Evolutionary conservation across 371 early-diverging fungal species (phyloP), one percentile per base, ranked within the genome.

Genomic region (Mucor indicus): DNA sequence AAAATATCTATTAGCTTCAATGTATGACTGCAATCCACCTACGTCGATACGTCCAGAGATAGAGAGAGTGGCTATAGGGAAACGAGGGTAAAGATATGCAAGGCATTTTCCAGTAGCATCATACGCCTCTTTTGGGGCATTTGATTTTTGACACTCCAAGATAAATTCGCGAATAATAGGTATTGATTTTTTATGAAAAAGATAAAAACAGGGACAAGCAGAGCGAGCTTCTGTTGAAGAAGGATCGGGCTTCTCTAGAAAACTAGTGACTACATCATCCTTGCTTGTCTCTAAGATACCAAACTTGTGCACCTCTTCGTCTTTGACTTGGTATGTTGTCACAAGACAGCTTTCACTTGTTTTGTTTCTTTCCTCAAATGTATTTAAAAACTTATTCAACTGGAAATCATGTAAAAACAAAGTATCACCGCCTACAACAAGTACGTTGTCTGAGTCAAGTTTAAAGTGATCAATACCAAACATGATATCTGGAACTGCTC

Each of bases 161-260:
- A 81, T 48, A 55, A 82, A 84, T n/a, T 51, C 57, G 4, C 62
- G 39, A 13, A 84, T 50, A 8, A 63, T 31, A 3, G 55, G 46
- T 20, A 83, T 36, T 0, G 72, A 42, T 11, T 47, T 16, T 11
- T 32, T 52, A 17, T 57, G 55, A 24, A 84, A 67, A 17, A 64
- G 53, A 43, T 84, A 84, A 46, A 83, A 84, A 51, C 85, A 84
- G 9, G 85, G 85, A 51, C 81, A 82, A 0, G 79, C 85, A 21
- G 61, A 52, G 2, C 85, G 67, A 1, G 77, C 64, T 3, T 31
- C 6, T 1, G 81, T 84, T 6, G 57, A 57, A 1, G 47, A 13
- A 4, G 81, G 72, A 8, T 51, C 54, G 1, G 85, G 85, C 22
- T 84, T 84, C 42, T 84, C 85, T 15, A 80, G 32, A 32, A 82